Conservation (phyloP, 2,329 filamentous ascomycete genomes). For the Aureobasidium sp. region DNA sequence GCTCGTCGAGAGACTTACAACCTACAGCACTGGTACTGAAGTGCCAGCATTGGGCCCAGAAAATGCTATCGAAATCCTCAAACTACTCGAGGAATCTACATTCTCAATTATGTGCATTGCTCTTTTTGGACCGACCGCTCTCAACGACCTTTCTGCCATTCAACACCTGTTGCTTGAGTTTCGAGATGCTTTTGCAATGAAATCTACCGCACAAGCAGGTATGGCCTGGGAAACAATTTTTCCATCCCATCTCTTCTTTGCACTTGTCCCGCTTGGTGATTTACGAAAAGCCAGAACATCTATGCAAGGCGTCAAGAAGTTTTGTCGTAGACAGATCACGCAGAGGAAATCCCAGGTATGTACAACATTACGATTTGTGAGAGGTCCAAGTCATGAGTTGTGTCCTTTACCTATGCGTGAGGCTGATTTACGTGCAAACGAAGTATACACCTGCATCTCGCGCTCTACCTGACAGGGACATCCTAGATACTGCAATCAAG, state of each 20-base stretch:
- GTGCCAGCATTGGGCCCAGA: not conserved
- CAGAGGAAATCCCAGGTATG: not conserved
- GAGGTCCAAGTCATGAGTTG: too few relatives aligned
- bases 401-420: not conserved
- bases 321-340: not conserved
- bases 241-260: conserved; percentile 1
- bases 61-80: not conserved
- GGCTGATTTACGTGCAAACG: not conserved
- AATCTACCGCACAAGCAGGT: not conserved
- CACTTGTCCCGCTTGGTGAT: not conserved
- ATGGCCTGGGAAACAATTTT: conserved; percentile 11
- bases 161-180: not conserved
- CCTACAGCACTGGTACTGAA: not conserved
- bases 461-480: not conserved
- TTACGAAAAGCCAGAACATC: not conserved
- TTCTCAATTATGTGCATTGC: not conserved
- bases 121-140: not conserved
- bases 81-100: not conserved
- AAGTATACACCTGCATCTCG: not conserved
- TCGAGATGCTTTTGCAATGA: conserved; percentile 4
- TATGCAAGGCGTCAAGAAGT: not conserved
- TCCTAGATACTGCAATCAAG: not conserved
- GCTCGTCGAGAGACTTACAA: not conserved
- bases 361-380: not conserved
- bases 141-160: not conserved